phyloP scores from a whole-genome alignment of 257 asterid species.

The Scutellaria barbata region DNA sequence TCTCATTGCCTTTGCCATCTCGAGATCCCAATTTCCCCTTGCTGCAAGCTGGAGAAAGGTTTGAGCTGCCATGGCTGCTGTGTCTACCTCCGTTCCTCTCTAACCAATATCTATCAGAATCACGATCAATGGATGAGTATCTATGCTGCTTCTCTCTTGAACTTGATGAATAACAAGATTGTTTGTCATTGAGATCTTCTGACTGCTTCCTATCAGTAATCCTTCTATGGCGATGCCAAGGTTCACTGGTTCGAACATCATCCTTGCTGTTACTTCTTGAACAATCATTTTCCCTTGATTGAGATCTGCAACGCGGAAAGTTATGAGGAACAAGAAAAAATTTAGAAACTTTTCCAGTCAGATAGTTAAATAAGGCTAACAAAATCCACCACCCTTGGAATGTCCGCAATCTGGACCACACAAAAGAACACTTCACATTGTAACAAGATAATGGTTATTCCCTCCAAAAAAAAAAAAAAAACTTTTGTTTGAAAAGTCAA shows the following conservation, averaged over 20 bases:
- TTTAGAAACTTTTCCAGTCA: too few species aligned
- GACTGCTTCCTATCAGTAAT: constrained; percentile 39
- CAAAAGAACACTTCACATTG: too few species aligned
- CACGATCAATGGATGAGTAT: constrained; percentile 40
- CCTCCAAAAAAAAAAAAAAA: too few species aligned
- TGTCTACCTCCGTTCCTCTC: constrained; percentile 39
- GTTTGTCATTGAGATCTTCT: constrained; percentile 42
- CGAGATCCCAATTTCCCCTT: not conserved
- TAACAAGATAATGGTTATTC: too few species aligned
- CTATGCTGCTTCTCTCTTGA: constrained; percentile 37
- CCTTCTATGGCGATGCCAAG: constrained; percentile 33
- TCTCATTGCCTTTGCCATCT: too few species aligned
- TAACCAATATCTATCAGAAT: constrained; percentile 45
- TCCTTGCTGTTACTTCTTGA: constrained; percentile 46
- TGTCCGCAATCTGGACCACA: too few species aligned
- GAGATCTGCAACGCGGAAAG: constrained; percentile 48
- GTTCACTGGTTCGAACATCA: constrained; percentile 40
- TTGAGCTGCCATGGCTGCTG: not conserved
- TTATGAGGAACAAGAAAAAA: constrained; percentile 5
- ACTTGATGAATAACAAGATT: constrained; percentile 34
- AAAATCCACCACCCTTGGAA: too few species aligned
- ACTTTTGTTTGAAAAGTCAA: too few species aligned
- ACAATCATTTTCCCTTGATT: constrained; percentile 51
- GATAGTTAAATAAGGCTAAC: too few species aligned
- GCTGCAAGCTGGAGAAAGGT: not conserved